phyloP scores from a whole-genome alignment of 2,329 filamentous ascomycete genomes.

The Fusarium torulosum region DNA sequence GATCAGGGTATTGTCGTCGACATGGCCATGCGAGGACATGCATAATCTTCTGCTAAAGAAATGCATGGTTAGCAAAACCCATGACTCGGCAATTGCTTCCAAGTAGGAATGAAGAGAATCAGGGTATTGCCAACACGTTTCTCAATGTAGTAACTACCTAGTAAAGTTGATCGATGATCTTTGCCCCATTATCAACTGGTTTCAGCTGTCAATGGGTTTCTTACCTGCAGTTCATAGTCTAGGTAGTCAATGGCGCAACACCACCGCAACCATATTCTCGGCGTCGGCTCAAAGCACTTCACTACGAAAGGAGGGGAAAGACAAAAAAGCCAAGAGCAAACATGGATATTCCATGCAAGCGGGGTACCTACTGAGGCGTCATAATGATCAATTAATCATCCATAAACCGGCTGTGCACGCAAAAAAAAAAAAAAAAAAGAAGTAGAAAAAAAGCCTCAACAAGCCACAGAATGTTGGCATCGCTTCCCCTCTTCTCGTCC shows the following conservation, averaged over 20 bases:
- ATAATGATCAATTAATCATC: constrained; percentile 14
- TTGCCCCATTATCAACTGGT: constrained; percentile 3
- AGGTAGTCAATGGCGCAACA: neutral
- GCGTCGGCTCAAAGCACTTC: neutral
- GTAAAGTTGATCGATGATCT: neutral
- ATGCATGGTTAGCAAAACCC: neutral
- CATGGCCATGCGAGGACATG: neutral
- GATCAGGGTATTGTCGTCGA: neutral
- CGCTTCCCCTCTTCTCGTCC: neutral
- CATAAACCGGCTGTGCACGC: constrained; percentile 1
- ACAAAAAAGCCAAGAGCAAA: neutral
- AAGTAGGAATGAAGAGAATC: no score
- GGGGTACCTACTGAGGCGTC: constrained; percentile 17
- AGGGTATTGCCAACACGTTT: neutral
- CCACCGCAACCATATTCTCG: neutral
- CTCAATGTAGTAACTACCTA: constrained; percentile 3
- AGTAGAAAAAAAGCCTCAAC: neutral
- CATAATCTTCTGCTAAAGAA: neutral
- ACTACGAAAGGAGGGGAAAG: constrained; percentile 13
- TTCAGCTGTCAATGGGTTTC: constrained; percentile 32
- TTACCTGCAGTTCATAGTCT: no score
- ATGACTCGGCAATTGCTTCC: no score
- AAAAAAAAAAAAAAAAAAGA: neutral
- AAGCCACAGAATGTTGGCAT: no score
- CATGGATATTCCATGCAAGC: constrained; percentile 25